phyloP scores from a whole-genome alignment of 176 grass and related monocot genomes.

The Otatea glauca region DNA sequence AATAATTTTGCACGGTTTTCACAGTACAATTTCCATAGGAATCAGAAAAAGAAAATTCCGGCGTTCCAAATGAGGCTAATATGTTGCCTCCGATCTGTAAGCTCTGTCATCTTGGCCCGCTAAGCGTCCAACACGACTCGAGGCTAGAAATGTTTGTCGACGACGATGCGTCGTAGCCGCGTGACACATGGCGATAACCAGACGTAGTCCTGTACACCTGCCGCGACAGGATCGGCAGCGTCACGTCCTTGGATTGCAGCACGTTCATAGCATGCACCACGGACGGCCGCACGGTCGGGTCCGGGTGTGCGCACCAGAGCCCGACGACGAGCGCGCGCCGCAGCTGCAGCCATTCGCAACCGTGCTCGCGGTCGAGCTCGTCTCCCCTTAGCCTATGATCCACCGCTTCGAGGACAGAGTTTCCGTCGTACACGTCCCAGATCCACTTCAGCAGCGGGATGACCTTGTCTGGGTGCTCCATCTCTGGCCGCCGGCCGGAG shows the following conservation, averaged over 20 bases:
- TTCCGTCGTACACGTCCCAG: slow-evolving; percentile 34
- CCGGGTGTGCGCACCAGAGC: slow-evolving; percentile 40
- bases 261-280: background rate
- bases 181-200: too few species aligned
- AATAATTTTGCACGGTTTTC: too few species aligned
- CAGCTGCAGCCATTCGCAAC: background rate
- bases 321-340: slow-evolving; percentile 39
- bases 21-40: too few species aligned
- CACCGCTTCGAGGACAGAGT: slow-evolving; percentile 6
- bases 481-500: background rate
- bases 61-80: too few species aligned
- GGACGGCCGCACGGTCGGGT: slow-evolving; percentile 9
- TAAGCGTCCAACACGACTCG: too few species aligned
- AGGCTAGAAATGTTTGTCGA: too few species aligned
- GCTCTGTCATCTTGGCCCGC: too few species aligned
- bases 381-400: slow-evolving; percentile 24
- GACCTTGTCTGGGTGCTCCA: background rate
- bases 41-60: too few species aligned
- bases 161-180: too few species aligned
- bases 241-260: background rate
- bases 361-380: background rate
- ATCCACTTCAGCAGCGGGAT: slow-evolving; percentile 32
- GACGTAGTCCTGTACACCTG: background rate
- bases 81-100: too few species aligned
- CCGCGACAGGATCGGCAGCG: background rate